phyloP scores from a whole-genome alignment of 768 basidiomycete species.

The Rhizopogon vulgaris region DNA sequence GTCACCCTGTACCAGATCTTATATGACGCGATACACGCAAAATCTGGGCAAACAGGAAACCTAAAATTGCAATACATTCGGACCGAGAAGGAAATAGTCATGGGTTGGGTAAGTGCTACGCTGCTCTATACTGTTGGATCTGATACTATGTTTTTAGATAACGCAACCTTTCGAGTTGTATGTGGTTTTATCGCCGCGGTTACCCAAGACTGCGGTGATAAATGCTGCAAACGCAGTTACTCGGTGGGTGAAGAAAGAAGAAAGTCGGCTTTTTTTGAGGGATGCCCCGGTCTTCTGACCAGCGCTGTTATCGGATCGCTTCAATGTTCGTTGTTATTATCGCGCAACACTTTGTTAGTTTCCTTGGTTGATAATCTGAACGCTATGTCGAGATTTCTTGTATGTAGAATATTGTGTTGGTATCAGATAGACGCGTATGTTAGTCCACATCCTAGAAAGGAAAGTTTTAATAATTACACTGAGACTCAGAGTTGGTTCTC shows the following conservation, averaged over 20 bases:
- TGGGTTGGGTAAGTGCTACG: conserved; percentile 79
- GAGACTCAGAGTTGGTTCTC: neutral
- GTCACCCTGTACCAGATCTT: conserved; percentile 83
- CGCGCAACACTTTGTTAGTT: too few species aligned
- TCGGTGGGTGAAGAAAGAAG: conserved; percentile 89
- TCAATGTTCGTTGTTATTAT: too few species aligned
- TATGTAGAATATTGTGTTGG: too few species aligned
- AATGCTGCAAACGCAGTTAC: conserved; percentile 86
- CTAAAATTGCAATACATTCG: conserved; percentile 85
- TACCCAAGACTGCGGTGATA: conserved; percentile 86
- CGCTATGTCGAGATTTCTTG: too few species aligned
- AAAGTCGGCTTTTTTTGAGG: conserved; percentile 70
- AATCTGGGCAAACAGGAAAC: conserved; percentile 73
- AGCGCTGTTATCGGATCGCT: neutral
- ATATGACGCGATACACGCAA: conserved; percentile 86
- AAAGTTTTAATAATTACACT: too few species aligned
- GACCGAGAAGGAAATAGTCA: conserved; percentile 80
- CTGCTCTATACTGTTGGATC: neutral
- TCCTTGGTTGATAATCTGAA: neutral
- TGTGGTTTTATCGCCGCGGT: conserved; percentile 67
- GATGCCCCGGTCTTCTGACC: conserved; percentile 84
- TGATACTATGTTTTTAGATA: conserved; percentile 44
- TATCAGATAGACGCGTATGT: too few species aligned
- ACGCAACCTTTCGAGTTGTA: conserved; percentile 94
- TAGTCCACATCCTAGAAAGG: too few species aligned